Base-by-base conservation (phyloP, 140 eudicot species). In the Erigeron philadelphicus region DNA sequence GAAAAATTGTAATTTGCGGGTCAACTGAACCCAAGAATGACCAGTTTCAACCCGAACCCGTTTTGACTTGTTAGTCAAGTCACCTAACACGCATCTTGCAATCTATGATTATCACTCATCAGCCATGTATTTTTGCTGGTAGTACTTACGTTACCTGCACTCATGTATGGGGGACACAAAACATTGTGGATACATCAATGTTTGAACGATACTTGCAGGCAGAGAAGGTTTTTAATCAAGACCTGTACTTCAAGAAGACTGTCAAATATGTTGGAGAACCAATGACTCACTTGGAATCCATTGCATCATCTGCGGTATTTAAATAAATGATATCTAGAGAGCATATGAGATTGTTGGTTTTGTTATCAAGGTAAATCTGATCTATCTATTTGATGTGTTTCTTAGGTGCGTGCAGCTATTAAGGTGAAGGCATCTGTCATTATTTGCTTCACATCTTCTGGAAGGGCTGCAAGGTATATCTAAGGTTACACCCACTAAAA, bases 201-300 rank as follows among this genome's bases (percentile, higher is more conserved):
- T 62, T 61, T 77, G 64, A 23, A 56, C 50, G 71, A 43, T 59
- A 10, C 15, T 21, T 77, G 76, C 81, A 90, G 97, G 93, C 97
- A 11, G 97, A 87, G 77, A 90, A 90, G 82, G 97, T 87, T 70
- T 90, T 90, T 78, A 87, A 90, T 72, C 97, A 90, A 80, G 97
- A 90, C 67, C 49, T 83, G 58, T 85, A 87, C 84, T 90, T 90
- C 82, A 90, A 90, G 90, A 90, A 81, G 81, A 83, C 97, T 54
- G 97, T 90, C 45, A 90, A 85, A 79, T 90, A 76, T 78, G 95
- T 89, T 69, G 95, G 95, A 66, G 95, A 86, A 68, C 95, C 95
- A 62, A 89, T 87, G 95, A 75, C 84, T 13, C 95, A 89, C 74
- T 81, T 89, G 80, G 95, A 89, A 79, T 78, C 96, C n/a, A 86